Conservation (phyloP, 805 yeast genomes). For the Monosporozyma siamensis region DNA sequence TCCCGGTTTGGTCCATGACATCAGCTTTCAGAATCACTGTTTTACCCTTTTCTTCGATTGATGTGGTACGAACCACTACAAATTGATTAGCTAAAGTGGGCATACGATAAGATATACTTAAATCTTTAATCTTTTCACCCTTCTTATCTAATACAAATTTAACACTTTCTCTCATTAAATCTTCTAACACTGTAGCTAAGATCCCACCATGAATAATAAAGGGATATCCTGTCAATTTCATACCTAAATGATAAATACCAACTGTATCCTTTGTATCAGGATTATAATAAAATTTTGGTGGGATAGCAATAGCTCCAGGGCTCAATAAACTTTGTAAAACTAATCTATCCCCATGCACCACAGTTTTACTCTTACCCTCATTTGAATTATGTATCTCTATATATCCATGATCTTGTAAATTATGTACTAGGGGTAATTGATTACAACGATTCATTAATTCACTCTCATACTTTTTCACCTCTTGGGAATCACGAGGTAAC, state of each 20-base stretch:
- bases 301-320: constrained; percentile 73
- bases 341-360: too few relatives aligned
- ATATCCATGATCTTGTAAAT: constrained; percentile 34
- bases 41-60: constrained; percentile 27
- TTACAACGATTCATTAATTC: constrained; percentile 40
- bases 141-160: constrained; percentile 28
- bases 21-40: constrained; percentile 34
- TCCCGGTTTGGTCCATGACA: constrained; percentile 44
- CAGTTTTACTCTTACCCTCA: background rate
- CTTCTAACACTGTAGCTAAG: constrained; percentile 71
- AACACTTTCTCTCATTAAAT: constrained; percentile 52
- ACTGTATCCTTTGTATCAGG: constrained; percentile 47
- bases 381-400: constrained; percentile 30
- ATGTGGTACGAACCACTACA: constrained; percentile 50
- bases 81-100: constrained; percentile 79
- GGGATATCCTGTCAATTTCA: constrained; percentile 76
- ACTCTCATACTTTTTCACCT: constrained; percentile 23
- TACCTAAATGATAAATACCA: constrained; percentile 68
- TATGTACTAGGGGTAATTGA: constrained; percentile 42
- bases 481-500: constrained; percentile 23
- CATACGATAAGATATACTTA: constrained; percentile 41
- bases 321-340: constrained; percentile 43
- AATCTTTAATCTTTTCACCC: constrained; percentile 32
- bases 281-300: constrained; percentile 61
- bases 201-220: constrained; percentile 85